phyloP scores from a whole-genome alignment of 805 yeast genomes.

The Pichia manshurica region DNA sequence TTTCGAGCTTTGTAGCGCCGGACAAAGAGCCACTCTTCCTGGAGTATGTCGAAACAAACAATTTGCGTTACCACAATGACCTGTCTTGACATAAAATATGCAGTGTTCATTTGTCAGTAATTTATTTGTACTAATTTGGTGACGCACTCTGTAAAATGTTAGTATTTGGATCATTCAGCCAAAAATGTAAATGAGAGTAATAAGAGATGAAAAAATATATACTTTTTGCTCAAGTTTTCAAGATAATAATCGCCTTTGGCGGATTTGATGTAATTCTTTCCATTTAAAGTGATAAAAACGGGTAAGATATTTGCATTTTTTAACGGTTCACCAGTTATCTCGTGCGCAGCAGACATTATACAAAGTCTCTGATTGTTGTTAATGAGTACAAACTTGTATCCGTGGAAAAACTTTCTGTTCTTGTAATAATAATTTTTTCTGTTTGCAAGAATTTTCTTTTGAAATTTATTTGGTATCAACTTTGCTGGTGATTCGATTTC shows the following conservation, averaged over 20 bases:
- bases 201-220: neutral
- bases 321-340: conserved; percentile 13
- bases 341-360: conserved; percentile 29
- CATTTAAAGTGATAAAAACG: conserved; percentile 14
- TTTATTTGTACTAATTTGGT: neutral
- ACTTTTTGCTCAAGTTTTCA: conserved; percentile 6
- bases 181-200: neutral
- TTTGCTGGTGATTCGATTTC: neutral
- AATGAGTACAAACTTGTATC: conserved; percentile 39
- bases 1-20: conserved; percentile 33
- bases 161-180: neutral
- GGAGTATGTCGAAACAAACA: conserved; percentile 54
- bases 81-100: conserved; percentile 34
- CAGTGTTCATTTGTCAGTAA: neutral
- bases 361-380: conserved; percentile 37
- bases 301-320: conserved; percentile 19
- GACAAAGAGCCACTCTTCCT: conserved; percentile 49
- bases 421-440: conserved; percentile 36
- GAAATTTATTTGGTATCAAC: neutral
- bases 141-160: neutral
- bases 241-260: conserved; percentile 22
- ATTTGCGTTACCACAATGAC: conserved; percentile 44
- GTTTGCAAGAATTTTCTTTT: conserved; percentile 23
- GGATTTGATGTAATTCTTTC: conserved; percentile 20
- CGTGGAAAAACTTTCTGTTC: conserved; percentile 41